Evolutionary conservation across 176 grass and related monocot genomes (phyloP).

Genomic region (Triticum urartu): DNA sequence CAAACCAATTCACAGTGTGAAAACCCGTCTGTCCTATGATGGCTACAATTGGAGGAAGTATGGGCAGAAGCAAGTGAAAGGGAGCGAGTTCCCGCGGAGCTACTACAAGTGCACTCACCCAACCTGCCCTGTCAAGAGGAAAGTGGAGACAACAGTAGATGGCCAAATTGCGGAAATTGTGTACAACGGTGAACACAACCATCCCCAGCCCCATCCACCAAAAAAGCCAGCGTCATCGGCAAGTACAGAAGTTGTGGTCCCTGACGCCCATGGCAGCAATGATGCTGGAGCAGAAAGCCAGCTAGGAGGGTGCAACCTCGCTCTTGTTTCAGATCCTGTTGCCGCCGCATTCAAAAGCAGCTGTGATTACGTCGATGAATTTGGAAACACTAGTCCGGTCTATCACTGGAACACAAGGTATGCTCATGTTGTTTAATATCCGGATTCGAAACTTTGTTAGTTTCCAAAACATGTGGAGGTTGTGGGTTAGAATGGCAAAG

Average conservation of each 20-base stretch:
- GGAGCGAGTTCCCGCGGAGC: conserved; percentile 57
- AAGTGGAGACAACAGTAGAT: conserved; percentile 53
- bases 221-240: not conserved
- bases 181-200: conserved; percentile 58
- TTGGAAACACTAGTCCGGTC: conserved; percentile 12
- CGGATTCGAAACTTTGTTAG: not conserved
- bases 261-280: not conserved
- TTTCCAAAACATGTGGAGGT: not conserved
- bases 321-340: conserved; percentile 5
- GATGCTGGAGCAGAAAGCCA: conserved; percentile 1
- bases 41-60: conserved; percentile 75
- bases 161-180: conserved; percentile 51
- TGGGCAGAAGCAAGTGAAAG: conserved; percentile 70
- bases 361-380: not conserved
- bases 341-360: not conserved
- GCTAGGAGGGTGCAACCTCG: not conserved
- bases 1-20: not conserved
- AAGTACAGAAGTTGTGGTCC: conserved; percentile 13
- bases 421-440: not conserved
- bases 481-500: conserved; percentile 6
- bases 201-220: conserved; percentile 40
- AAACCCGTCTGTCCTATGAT: conserved; percentile 31
- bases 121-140: conserved; percentile 56
- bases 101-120: conserved; percentile 76
- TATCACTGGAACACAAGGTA: conserved; percentile 35